Conservation (phyloP, 176 grass and related monocot genomes). For the Puccinellia tenuiflora region DNA sequence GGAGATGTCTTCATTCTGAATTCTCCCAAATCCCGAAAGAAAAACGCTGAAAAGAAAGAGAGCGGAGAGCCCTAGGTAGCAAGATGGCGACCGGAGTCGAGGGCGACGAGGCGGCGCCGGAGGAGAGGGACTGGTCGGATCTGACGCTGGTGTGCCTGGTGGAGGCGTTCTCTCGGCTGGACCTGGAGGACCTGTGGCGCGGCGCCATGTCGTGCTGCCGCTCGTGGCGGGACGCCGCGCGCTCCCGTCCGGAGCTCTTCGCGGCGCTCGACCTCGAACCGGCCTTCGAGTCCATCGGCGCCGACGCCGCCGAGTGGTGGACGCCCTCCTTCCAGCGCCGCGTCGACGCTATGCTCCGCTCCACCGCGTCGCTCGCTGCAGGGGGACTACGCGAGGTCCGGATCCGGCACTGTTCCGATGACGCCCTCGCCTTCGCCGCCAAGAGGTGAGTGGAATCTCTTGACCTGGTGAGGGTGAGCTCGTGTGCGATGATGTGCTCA, state of each 20-base stretch:
- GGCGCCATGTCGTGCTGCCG: conserved; percentile 70
- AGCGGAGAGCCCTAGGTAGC: background rate
- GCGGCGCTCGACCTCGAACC: conserved; percentile 55
- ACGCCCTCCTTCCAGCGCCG: conserved; percentile 89
- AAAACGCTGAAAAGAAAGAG: background rate
- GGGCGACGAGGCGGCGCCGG: background rate
- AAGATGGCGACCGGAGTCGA: conserved; percentile 7
- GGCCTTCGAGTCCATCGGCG: conserved; percentile 42
- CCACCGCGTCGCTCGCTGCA: conserved; percentile 43
- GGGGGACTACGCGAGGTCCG: conserved; percentile 52
- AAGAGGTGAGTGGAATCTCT: conserved; percentile 43
- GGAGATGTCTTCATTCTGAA: background rate
- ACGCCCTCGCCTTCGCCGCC: conserved; percentile 49
- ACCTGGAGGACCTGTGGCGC: conserved; percentile 62
- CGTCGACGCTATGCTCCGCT: conserved; percentile 76
- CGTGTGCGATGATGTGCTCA: background rate
- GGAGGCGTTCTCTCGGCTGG: conserved; percentile 64
- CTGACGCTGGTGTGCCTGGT: conserved; percentile 65
- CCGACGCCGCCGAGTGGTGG: conserved; percentile 65
- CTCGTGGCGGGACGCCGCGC: conserved; percentile 63
- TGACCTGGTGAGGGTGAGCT: background rate
- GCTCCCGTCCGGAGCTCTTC: conserved; percentile 47
- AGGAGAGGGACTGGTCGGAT: conserved; percentile 62
- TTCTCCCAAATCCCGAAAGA: background rate
- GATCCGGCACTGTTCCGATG: conserved; percentile 74